A percentile compares a stretch with the other conserved stretches of the same genome.
Conservation (phyloP, 805 yeast species). For the Metschnikowia proteae region DNA sequence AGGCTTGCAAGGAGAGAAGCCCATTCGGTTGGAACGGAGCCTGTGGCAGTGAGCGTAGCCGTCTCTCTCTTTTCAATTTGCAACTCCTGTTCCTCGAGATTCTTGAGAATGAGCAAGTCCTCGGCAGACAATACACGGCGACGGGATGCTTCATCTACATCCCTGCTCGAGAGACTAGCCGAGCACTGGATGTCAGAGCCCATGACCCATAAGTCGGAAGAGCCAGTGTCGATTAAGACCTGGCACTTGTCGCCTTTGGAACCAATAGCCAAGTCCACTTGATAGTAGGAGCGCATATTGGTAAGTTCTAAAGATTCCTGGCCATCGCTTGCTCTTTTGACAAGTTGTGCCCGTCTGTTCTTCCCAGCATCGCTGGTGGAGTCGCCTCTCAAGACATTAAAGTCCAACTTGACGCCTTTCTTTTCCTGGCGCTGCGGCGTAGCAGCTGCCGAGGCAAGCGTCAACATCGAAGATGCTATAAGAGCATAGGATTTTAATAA, state of each 20-base stretch:
- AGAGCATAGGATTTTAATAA: not conserved
- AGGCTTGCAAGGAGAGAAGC: not conserved
- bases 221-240: conserved; percentile 43
- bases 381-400: conserved; percentile 11
- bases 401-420: conserved; percentile 9
- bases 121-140: conserved; percentile 2
- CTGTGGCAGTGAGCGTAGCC: not conserved
- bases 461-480: conserved; percentile 3
- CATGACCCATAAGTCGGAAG: conserved; percentile 44
- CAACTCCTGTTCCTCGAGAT: not conserved
- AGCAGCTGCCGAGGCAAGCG: conserved; percentile 9
- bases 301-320: conserved; percentile 7
- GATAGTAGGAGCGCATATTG: conserved; percentile 12
- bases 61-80: not conserved
- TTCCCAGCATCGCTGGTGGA: conserved; percentile 5
- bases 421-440: conserved; percentile 1
- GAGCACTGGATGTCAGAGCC: conserved; percentile 10
- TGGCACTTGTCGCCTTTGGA: conserved; percentile 17
- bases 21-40: not conserved
- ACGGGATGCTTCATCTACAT: not conserved
- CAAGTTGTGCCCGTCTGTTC: conserved; percentile 3
- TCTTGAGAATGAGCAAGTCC: not conserved
- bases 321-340: conserved; percentile 6
- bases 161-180: not conserved
- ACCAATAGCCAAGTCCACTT: conserved; percentile 13